Conservation (phyloP, 1,284 basidiomycete genomes). For the Lignosus rhinocerotis region DNA sequence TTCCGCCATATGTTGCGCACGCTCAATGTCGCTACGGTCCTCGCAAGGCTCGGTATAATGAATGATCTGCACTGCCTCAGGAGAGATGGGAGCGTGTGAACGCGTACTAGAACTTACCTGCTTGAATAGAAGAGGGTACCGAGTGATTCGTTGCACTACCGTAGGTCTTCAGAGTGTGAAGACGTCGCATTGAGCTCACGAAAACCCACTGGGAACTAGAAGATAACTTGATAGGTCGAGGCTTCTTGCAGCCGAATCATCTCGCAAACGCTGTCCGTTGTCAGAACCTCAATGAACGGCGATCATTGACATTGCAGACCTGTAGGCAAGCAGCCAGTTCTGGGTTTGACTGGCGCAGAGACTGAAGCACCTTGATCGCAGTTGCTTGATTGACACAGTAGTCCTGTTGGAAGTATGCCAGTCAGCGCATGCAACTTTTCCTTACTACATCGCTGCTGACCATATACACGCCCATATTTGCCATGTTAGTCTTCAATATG, state of each 20-base stretch:
- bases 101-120: conserved; percentile 48
- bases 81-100: not conserved
- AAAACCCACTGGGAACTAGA: conserved; percentile 81
- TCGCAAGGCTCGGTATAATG: conserved; percentile 71
- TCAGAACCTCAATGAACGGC: not conserved
- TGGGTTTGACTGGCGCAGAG: conserved; percentile 68
- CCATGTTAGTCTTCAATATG: conserved; percentile 74
- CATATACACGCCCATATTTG: conserved; percentile 78
- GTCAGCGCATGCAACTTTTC: not conserved
- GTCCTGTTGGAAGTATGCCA: conserved; percentile 46
- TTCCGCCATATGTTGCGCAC: conserved; percentile 68
- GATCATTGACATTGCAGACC: conserved; percentile 33
- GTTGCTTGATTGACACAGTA: conserved; percentile 91
- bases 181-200: not conserved
- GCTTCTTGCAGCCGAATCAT: conserved; percentile 77
- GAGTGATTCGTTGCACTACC: conserved; percentile 91
- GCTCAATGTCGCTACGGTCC: conserved; percentile 56
- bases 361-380: conserved; percentile 79
- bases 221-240: conserved; percentile 91
- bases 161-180: not conserved
- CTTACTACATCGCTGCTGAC: conserved; percentile 39
- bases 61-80: conserved; percentile 55
- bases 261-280: conserved; percentile 55
- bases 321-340: conserved; percentile 69
- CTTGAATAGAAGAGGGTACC: conserved; percentile 87